Evolutionary conservation across 148 eudicot genomes (phyloP).

Genomic region (Rhododendron ovatum): DNA sequence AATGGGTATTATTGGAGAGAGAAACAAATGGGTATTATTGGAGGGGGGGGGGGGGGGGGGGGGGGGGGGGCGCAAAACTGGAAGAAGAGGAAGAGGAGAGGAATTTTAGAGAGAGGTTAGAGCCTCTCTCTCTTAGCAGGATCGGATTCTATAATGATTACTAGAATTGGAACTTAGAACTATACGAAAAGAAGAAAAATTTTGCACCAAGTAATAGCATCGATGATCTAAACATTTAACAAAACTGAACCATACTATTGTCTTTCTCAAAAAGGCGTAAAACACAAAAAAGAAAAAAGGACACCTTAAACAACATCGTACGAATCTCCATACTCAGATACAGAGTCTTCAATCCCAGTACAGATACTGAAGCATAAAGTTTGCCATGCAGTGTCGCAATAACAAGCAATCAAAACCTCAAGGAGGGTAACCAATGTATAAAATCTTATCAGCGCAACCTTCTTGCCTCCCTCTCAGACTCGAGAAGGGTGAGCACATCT

Average conservation of each 20-base stretch:
- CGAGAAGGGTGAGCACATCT: slow-evolving; percentile 32
- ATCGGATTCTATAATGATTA: too few species aligned
- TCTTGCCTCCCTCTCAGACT: slow-evolving; percentile 29
- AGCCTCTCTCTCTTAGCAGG: too few species aligned
- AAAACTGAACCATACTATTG: background rate
- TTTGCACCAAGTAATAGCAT: background rate
- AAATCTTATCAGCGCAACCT: slow-evolving; percentile 20
- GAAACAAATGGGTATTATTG: too few species aligned
- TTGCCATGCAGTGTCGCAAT: background rate
- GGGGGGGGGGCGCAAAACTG: too few species aligned
- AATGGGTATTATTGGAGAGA: too few species aligned
- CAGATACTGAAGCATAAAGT: background rate
- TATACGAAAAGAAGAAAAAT: background rate
- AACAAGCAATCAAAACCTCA: background rate
- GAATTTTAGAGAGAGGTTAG: too few species aligned
- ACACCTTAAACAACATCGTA: background rate
- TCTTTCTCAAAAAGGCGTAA: background rate
- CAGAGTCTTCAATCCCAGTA: background rate
- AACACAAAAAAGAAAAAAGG: background rate
- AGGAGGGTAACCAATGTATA: background rate
- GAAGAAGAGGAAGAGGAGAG: too few species aligned
- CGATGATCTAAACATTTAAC: background rate
- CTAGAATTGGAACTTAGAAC: too few species aligned
- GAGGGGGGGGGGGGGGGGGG: too few species aligned
- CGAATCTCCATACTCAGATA: background rate